Base-by-base conservation (phyloP, 1,139 yeast genomes). In the Citeromyces hawaiiensis region DNA sequence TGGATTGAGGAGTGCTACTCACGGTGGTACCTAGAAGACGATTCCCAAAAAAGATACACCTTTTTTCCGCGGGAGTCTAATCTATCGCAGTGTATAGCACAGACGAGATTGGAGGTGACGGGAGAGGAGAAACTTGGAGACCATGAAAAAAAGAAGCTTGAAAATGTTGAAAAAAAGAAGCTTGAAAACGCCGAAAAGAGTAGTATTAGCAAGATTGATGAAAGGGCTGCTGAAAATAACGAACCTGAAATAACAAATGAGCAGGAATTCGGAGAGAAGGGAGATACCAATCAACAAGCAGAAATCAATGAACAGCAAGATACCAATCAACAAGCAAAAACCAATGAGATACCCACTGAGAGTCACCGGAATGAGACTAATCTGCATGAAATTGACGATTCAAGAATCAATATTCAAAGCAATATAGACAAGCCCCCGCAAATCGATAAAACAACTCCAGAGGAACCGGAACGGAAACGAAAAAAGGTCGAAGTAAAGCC, bases 1-100 rank as follows among this genome's bases (percentile, higher is more conserved):
- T 91, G 98, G 98, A 59, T 91, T n/a, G 97, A 91, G 53, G 93
- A 83, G 43, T 70, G 83, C 40, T 82, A 67, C 52, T 65, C 77
- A 0, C 57, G 66, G 36, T 81, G 93, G 88, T 56, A 57, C 36
- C 48, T 66, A 4, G 64, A 72, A 48, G 71, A 75, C 36, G 63
- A 59, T 16, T 51, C 64, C 1, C 51, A 55, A 13, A 62, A 68
- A 3, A 62, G 71, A 33, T 80, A 68, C 52, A 57, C 66, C 17
- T 62, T 64, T 40, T 60, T 72, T 39, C 76, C 76, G 3, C 57
- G 63, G 35, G 60, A 56, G 18, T 49, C 61, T 2, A 56, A 57
- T 31, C 52, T 71, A 40, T 66, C 68, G 30, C 61, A 68, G 31
- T 53, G 68, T 3, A 60, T 79, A 31, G 85, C 83, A 5, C 61